Conservation (phyloP, 495 filamentous ascomycete species). For the Evernia prunastri region DNA sequence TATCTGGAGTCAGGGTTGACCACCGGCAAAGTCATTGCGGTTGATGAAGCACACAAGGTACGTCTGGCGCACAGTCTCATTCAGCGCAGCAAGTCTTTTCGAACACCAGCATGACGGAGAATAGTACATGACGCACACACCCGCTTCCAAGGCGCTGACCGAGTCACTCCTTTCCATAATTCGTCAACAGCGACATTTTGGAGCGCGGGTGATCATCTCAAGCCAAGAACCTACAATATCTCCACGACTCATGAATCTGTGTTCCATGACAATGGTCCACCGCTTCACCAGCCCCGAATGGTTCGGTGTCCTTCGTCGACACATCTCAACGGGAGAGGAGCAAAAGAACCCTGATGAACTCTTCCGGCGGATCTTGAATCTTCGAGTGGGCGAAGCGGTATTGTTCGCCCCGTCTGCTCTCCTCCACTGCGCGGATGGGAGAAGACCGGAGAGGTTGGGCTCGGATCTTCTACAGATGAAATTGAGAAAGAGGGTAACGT, state of each 20-base stretch:
- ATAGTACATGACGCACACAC: conserved; percentile 48
- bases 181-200: conserved; percentile 63
- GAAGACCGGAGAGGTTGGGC: not conserved
- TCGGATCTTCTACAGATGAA: not conserved
- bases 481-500: not conserved
- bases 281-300: not conserved
- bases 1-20: not conserved
- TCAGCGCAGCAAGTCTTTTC: not conserved
- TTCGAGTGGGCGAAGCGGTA: not conserved
- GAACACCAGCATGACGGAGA: not conserved
- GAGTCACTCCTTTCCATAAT: conserved; percentile 57
- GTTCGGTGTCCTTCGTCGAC: not conserved
- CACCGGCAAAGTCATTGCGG: not conserved
- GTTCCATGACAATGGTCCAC: conserved; percentile 56
- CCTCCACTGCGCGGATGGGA: not conserved
- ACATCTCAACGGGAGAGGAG: not conserved
- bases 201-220: conserved; percentile 57
- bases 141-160: conserved; percentile 47
- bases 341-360: not conserved
- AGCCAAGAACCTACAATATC: conserved; percentile 77
- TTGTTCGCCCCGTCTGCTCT: not conserved
- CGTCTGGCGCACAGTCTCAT: not conserved
- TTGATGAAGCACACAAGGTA: not conserved
- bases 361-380: not conserved
- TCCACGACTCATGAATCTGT: conserved; percentile 58